These are phyloP conservation scores for Abrus precatorius DNA, from an alignment of 306 rosid genomes.

Conservation along the genomic window DNA sequence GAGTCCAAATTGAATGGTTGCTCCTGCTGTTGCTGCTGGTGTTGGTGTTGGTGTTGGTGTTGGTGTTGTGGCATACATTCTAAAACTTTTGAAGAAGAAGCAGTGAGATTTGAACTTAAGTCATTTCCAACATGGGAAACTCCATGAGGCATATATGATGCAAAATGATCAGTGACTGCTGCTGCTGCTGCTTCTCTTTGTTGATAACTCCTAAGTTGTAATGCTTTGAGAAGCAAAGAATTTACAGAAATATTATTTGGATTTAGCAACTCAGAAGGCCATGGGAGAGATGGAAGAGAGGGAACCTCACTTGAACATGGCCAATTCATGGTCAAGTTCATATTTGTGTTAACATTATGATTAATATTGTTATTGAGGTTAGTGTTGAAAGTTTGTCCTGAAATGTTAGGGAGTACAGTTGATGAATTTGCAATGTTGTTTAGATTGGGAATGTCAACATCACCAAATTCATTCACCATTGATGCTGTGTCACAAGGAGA, in stretches of 20 bases:
- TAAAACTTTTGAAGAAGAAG: conserved; percentile 70
- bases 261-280: conserved; percentile 67
- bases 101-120: conserved; percentile 56
- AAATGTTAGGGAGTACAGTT: conserved; percentile 46
- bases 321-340: conserved; percentile 69
- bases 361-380: conserved; percentile 19
- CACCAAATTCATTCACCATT: conserved; percentile 72
- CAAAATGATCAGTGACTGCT: conserved; percentile 38
- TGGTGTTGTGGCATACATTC: conserved; percentile 62
- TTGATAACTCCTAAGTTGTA: conserved; percentile 78
- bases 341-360: conserved; percentile 54
- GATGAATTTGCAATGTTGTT: conserved; percentile 60
- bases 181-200: conserved; percentile 54
- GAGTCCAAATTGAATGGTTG: conserved; percentile 97
- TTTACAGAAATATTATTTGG: conserved; percentile 66
- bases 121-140: conserved; percentile 57
- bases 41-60: not conserved
- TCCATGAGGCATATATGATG: conserved; percentile 56
- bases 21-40: conserved; percentile 59
- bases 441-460: conserved; percentile 69
- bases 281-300: conserved; percentile 60
- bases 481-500: conserved; percentile 83
- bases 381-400: conserved; percentile 51
- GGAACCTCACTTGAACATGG: conserved; percentile 52
- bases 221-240: conserved; percentile 88